Conservation (phyloP, 345 rosid genomes). For the Bruguiera sexangula region DNA sequence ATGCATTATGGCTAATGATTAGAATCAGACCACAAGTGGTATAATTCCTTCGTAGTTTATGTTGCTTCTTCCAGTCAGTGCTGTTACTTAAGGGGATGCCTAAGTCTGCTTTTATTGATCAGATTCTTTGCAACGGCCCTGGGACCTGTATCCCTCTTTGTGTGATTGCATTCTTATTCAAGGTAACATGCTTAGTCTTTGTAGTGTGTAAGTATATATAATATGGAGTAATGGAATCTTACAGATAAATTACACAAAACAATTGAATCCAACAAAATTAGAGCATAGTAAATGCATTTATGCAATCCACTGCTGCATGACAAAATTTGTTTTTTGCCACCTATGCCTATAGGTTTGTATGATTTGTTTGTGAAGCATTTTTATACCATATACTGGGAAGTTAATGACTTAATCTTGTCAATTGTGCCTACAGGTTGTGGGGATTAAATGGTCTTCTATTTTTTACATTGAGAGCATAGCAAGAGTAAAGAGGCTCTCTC, state of each 20-base stretch:
- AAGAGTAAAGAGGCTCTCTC: conserved; percentile 77
- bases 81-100: background rate
- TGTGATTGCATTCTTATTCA: conserved; percentile 69
- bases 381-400: too few relatives aligned
- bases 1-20: conserved; percentile 75
- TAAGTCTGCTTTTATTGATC: background rate
- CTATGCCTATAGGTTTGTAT: too few relatives aligned
- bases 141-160: conserved; percentile 93
- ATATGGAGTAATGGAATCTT: too few relatives aligned
- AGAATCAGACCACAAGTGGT: conserved; percentile 88
- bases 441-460: conserved; percentile 78
- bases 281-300: too few relatives aligned
- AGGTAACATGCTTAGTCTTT: conserved; percentile 39
- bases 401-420: too few relatives aligned
- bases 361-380: too few relatives aligned
- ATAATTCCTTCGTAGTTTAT: conserved; percentile 19
- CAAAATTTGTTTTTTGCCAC: too few relatives aligned
- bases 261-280: too few relatives aligned
- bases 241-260: too few relatives aligned
- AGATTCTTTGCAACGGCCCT: conserved; percentile 97
- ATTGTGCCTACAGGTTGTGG: conserved; percentile 52
- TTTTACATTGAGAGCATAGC: conserved; percentile 93
- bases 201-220: background rate
- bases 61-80: background rate
- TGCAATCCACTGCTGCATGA: too few relatives aligned